Percentiles rank a stretch among this genome's conserved stretches.
These are phyloP conservation scores for Fraxinus nigra DNA, from an alignment of 305 asterid species.

Conservation along the genomic window DNA sequence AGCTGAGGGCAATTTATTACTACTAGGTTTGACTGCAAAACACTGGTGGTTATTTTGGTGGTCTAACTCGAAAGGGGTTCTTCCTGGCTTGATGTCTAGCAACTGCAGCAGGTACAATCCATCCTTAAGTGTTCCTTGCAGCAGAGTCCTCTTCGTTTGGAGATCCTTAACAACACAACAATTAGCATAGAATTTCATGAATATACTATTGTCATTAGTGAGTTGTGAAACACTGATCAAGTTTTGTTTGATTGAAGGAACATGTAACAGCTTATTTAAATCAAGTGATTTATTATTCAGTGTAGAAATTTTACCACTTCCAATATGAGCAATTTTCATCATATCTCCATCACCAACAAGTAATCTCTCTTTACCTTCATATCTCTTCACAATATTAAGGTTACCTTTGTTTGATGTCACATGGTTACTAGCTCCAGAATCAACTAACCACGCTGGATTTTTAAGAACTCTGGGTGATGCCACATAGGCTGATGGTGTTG, in stretches of 20 bases:
- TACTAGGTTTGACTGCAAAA: not conserved
- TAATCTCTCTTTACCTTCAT: not conserved
- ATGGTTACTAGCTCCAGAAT: not conserved
- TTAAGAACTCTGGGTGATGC: not conserved
- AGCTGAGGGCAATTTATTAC: not conserved
- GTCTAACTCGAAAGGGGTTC: not conserved
- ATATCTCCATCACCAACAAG: not conserved
- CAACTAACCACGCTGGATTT: not conserved
- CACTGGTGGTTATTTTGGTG: not conserved
- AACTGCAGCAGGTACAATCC: not conserved
- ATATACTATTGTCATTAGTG: not conserved
- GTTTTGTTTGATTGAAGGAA: not conserved
- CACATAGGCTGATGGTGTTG: not conserved
- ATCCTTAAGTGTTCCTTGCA: not conserved
- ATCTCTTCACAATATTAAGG: not conserved
- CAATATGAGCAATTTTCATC: not conserved
- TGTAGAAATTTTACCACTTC: not conserved
- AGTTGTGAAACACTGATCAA: not conserved
- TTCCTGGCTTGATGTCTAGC: not conserved
- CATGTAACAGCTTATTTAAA: not conserved
- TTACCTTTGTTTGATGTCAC: not conserved
- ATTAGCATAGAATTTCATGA: not conserved
- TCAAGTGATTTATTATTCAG: not conserved
- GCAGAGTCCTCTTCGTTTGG: not conserved
- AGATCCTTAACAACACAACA: not conserved